These are phyloP conservation scores for Citrullus colocynthis DNA, from an alignment of 306 rosid genomes.

Conservation along the genomic window DNA sequence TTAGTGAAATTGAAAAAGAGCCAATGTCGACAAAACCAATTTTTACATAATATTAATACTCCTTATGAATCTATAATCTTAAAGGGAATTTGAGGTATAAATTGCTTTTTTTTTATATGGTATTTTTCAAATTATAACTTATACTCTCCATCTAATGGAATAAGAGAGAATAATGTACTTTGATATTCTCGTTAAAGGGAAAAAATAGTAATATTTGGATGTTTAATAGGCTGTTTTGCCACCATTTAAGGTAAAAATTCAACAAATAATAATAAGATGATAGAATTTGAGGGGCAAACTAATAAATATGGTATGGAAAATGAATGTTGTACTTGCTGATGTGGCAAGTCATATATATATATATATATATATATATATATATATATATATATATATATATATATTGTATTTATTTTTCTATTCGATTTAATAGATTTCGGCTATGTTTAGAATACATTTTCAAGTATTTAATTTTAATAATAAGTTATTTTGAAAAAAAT, in stretches of 20 bases:
- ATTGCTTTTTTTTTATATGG: no score
- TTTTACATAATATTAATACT: not conserved
- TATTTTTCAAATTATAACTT: not conserved
- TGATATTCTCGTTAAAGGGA: no score
- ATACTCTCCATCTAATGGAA: not conserved
- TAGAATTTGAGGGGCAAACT: not conserved
- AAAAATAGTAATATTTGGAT: not conserved
- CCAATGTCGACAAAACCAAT: not conserved
- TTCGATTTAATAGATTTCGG: not conserved
- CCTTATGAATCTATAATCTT: no score
- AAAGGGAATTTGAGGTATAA: no score
- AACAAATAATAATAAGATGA: not conserved
- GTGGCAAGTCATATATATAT: not conserved
- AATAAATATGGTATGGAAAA: not conserved
- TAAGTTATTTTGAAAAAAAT: no score
- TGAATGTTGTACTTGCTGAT: not conserved
- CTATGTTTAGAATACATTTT: no score
- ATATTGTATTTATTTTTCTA: not conserved
- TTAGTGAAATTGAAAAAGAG: not conserved
- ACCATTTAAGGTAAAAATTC: not conserved
- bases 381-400: not conserved
- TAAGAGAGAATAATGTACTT: no score
- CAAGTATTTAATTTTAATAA: no score
- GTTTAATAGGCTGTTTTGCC: not conserved
- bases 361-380: no score